Evolutionary conservation across 805 yeast genomes (phyloP).

Genomic region (Nakazawaea ernobii): DNA sequence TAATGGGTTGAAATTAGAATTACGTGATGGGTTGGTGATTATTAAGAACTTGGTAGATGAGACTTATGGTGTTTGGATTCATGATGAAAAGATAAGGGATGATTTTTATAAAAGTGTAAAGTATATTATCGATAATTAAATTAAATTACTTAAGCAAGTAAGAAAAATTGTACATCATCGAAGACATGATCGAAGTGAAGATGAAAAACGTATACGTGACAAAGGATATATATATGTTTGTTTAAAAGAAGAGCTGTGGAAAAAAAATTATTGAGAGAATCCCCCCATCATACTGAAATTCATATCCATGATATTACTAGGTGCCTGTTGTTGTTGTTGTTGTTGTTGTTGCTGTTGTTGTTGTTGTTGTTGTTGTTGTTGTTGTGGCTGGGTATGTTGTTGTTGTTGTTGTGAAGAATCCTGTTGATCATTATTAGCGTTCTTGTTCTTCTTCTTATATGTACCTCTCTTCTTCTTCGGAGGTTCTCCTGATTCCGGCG

Average conservation of each 20-base stretch:
- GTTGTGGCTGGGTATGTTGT: too few relatives aligned
- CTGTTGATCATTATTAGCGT: not conserved
- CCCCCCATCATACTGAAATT: constrained; percentile 8
- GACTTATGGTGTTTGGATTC: constrained; percentile 75
- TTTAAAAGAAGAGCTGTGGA: not conserved
- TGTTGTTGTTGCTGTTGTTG: constrained; percentile 12
- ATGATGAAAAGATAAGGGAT: constrained; percentile 60
- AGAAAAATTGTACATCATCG: too few relatives aligned
- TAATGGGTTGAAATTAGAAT: constrained; percentile 55
- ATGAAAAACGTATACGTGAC: not conserved
- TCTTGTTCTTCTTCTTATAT: constrained; percentile 12
- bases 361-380: constrained; percentile 15
- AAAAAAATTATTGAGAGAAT: not conserved
- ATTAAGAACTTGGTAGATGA: constrained; percentile 63
- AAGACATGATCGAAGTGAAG: not conserved
- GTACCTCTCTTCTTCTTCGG: constrained; percentile 13
- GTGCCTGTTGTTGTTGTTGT: constrained; percentile 15
- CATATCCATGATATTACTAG: constrained; percentile 8
- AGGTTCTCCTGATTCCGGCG: constrained; percentile 9
- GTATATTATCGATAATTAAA: constrained; percentile 2
- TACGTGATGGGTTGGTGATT: constrained; percentile 64
- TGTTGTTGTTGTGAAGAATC: constrained; percentile 10
- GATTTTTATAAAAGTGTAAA: constrained; percentile 44
- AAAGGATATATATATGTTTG: not conserved
- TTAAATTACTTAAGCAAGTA: too few relatives aligned